Evolutionary conservation across 305 asterid genomes (phyloP).

Genomic region (Fraxinus nigra): DNA sequence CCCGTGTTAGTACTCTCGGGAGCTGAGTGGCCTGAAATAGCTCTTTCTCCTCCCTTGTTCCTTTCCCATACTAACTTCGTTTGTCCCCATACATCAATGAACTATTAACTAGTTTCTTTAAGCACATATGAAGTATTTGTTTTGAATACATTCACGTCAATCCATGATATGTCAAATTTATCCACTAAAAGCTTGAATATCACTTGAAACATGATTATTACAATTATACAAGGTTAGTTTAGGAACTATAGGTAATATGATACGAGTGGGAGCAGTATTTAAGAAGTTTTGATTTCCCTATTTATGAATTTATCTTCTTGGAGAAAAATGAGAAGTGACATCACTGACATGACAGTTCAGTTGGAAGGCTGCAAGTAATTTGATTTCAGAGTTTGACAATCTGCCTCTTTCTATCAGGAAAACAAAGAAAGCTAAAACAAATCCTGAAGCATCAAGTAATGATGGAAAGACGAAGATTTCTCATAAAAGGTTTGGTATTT

Average conservation of each 20-base stretch:
- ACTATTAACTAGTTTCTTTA: background rate
- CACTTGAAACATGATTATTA: background rate
- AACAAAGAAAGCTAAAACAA: slow-evolving; percentile 42
- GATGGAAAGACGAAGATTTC: slow-evolving; percentile 50
- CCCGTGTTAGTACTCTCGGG: background rate
- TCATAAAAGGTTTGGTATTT: slow-evolving; percentile 48
- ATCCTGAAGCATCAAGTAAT: slow-evolving; percentile 48
- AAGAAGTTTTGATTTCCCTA: background rate
- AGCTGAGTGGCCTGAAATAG: background rate
- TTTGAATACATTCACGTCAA: background rate
- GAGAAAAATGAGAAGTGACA: background rate
- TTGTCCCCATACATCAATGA: background rate
- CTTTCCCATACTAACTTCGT: background rate
- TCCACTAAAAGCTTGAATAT: background rate
- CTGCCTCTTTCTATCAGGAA: slow-evolving; percentile 42
- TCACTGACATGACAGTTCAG: background rate
- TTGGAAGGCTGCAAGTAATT: background rate
- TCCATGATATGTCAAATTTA: background rate
- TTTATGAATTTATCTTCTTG: background rate
- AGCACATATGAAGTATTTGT: background rate
- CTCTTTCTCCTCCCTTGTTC: background rate
- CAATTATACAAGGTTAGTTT: background rate
- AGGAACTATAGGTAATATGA: background rate
- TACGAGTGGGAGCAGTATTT: background rate
- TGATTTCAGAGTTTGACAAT: slow-evolving; percentile 12